Percentiles rank a stretch among this genome's conserved stretches.
phyloP scores from a whole-genome alignment of 2,329 filamentous ascomycete species.

The Alternaria infectoria region DNA sequence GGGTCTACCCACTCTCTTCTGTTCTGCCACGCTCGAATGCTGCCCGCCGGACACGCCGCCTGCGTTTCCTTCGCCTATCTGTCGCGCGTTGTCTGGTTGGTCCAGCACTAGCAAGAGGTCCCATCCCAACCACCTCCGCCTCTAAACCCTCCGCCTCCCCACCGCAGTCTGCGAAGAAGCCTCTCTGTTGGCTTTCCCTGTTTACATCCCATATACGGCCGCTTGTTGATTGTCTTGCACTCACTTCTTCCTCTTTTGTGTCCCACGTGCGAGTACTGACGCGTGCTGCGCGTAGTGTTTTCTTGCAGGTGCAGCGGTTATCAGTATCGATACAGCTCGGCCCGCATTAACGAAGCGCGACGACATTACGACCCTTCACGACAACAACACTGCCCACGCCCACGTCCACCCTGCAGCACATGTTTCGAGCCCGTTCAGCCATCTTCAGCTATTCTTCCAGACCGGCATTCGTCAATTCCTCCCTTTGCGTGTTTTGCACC shows the following conservation, averaged over 20 bases:
- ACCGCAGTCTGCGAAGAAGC: slow-evolving; percentile 37
- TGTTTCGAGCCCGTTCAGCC: slow-evolving; percentile 20
- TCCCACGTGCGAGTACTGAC: slow-evolving; percentile 30
- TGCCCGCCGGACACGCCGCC: slow-evolving; percentile 16
- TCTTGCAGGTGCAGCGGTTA: slow-evolving; percentile 31
- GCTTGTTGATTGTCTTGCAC: slow-evolving; percentile 13
- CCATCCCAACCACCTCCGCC: slow-evolving; percentile 53
- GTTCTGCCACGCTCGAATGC: slow-evolving; percentile 4
- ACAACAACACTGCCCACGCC: slow-evolving; percentile 19
- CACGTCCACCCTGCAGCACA: slow-evolving; percentile 25
- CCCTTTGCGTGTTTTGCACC: slow-evolving; percentile 39
- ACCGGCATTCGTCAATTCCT: slow-evolving; percentile 37
- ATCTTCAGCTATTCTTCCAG: slow-evolving; percentile 35
- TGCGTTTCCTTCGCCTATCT: slow-evolving; percentile 49
- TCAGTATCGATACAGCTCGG: slow-evolving; percentile 42
- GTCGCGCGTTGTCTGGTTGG: slow-evolving; percentile 39
- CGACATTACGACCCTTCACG: slow-evolving; percentile 41
- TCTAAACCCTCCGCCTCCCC: slow-evolving; percentile 47
- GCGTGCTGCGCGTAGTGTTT: slow-evolving; percentile 32
- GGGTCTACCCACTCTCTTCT: not conserved
- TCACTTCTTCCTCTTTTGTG: slow-evolving; percentile 11
- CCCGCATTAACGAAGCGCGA: slow-evolving; percentile 40
- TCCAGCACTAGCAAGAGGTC: slow-evolving; percentile 46
- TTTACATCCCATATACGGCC: slow-evolving; percentile 31
- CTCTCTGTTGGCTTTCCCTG: slow-evolving; percentile 28